phyloP scores from a whole-genome alignment of 805 yeast species.

The Zygotorulaspora chibaensis region DNA sequence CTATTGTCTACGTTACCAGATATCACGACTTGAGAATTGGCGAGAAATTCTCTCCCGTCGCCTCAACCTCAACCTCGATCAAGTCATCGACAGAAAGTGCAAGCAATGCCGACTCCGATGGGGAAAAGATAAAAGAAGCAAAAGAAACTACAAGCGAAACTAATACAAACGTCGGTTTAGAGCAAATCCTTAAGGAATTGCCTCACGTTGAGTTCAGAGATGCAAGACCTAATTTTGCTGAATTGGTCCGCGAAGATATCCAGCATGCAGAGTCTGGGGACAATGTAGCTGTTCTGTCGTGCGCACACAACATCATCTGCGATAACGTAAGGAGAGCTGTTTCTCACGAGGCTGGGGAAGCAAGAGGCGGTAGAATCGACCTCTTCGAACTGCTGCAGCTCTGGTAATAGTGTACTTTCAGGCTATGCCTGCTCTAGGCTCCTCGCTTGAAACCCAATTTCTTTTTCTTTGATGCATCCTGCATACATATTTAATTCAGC shows the following conservation, averaged over 20 bases:
- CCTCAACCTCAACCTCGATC: conserved; percentile 3
- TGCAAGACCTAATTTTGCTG: conserved; percentile 45
- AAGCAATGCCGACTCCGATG: neutral
- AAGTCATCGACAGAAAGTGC: conserved; percentile 2
- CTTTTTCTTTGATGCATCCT: neutral
- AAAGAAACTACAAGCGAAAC: conserved; percentile 2
- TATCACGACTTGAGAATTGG: conserved; percentile 18
- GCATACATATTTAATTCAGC: neutral
- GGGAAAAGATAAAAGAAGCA: neutral
- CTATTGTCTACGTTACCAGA: conserved; percentile 56
- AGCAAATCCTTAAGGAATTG: conserved; percentile 16
- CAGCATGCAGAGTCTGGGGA: conserved; percentile 36
- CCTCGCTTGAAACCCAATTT: too few species aligned
- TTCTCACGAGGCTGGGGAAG: conserved; percentile 31
- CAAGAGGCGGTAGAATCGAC: conserved; percentile 44
- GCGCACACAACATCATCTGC: conserved; percentile 53
- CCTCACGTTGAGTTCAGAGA: conserved; percentile 39
- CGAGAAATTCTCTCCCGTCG: conserved; percentile 6
- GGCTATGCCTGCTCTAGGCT: neutral
- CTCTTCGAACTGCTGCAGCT: conserved; percentile 54
- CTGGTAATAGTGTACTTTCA: conserved; percentile 38
- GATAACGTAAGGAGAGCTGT: conserved; percentile 48
- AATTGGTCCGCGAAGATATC: conserved; percentile 38
- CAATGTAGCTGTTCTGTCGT: conserved; percentile 47
- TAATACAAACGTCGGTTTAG: conserved; percentile 6